Conservation (phyloP, 805 yeast genomes). For the Candida patagonica region DNA sequence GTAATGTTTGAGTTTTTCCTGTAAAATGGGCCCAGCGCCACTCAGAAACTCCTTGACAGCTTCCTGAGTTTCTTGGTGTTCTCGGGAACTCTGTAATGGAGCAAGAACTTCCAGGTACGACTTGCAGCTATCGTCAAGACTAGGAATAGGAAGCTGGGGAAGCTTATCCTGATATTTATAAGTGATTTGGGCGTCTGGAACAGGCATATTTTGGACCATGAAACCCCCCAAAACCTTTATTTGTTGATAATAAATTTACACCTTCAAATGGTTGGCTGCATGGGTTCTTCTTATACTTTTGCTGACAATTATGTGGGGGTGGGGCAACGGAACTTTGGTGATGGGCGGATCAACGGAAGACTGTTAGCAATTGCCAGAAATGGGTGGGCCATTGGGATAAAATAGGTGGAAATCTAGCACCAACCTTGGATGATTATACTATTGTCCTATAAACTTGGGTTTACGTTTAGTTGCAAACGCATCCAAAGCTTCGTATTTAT, state of each 20-base stretch:
- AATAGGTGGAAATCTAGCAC: no score
- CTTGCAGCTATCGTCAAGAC: constrained; percentile 54
- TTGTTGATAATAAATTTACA: no score
- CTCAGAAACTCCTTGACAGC: constrained; percentile 52
- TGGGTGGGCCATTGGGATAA: no score
- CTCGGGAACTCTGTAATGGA: constrained; percentile 70
- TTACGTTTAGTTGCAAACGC: constrained; percentile 32
- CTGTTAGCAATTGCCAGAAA: no score
- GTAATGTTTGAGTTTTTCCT: constrained; percentile 54
- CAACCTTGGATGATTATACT: no score
- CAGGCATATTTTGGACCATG: constrained; percentile 1
- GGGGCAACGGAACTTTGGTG: no score
- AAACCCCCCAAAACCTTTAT: no score
- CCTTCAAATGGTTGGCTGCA: neutral
- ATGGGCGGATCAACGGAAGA: no score
- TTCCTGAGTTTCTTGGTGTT: constrained; percentile 49
- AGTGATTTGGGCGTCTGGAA: constrained; percentile 29
- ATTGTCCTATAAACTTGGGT: constrained; percentile 24
- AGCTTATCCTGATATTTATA: constrained; percentile 52
- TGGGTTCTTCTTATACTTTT: no score
- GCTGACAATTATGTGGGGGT: no score
- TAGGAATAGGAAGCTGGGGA: constrained; percentile 72
- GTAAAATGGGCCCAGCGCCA: constrained; percentile 48
- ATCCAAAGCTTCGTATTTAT: constrained; percentile 31
- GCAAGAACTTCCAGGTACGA: constrained; percentile 57